phyloP scores from a whole-genome alignment of 2,329 filamentous ascomycete species.

The Alternaria postmessia region DNA sequence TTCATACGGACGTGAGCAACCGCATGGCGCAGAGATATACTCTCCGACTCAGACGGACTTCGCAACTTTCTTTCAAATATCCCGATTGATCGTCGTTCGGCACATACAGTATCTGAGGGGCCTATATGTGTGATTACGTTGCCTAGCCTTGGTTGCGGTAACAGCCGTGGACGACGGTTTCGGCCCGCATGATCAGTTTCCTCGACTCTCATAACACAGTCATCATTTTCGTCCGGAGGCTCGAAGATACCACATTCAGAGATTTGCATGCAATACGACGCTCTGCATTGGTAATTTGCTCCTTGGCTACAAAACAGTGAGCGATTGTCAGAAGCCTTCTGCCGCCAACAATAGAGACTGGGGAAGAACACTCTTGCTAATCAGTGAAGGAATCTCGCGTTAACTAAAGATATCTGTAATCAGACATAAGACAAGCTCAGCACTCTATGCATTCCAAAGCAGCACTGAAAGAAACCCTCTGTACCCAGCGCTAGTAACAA shows the following conservation, averaged over 20 bases:
- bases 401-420: not conserved
- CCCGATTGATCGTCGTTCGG: not conserved
- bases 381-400: not conserved
- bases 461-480: not conserved
- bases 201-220: not conserved
- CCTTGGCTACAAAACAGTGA: not conserved
- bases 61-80: not conserved
- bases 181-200: not conserved
- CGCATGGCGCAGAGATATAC: not conserved
- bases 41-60: slow-evolving; percentile 3
- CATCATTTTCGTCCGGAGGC: not conserved
- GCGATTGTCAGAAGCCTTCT: not conserved
- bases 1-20: not conserved
- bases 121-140: not conserved
- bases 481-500: not conserved
- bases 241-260: not conserved
- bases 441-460: not conserved
- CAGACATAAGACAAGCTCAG: no score
- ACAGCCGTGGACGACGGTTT: not conserved
- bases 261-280: not conserved
- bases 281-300: not conserved
- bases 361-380: not conserved
- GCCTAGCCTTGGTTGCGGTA: not conserved
- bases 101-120: not conserved
- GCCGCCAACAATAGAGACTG: not conserved